Percentiles rank a stretch among this genome's conserved stretches.
phyloP scores from a whole-genome alignment of 192 early-diverging fungal genomes.

The Allomyces macrogynus region DNA sequence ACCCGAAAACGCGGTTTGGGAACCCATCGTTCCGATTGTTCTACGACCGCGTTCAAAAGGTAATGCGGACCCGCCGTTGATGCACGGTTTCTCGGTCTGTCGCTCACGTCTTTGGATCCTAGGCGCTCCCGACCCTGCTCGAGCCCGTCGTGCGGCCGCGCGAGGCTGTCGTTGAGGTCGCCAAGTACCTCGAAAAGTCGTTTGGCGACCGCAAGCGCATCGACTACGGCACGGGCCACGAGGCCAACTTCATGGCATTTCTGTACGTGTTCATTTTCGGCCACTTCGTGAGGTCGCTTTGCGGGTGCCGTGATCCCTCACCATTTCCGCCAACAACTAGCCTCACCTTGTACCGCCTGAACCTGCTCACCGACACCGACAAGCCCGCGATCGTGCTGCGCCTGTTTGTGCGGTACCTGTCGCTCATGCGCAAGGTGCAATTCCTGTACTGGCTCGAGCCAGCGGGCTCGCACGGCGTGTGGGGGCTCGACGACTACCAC shows the following conservation, averaged over 20 bases:
- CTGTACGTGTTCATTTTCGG: constrained; percentile 22
- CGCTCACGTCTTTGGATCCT: background rate
- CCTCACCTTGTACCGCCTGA: constrained; percentile 56
- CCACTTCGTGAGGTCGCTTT: too few relatives aligned
- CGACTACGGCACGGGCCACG: constrained; percentile 96
- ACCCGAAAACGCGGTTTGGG: constrained; percentile 66
- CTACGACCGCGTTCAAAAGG: constrained; percentile 51
- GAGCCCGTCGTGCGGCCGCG: constrained; percentile 6
- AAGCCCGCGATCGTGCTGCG: constrained; percentile 53
- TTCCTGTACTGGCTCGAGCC: constrained; percentile 89
- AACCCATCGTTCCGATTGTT: constrained; percentile 85
- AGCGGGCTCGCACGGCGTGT: constrained; percentile 95
- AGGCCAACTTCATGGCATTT: constrained; percentile 75
- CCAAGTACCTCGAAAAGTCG: constrained; percentile 55
- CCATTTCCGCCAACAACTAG: constrained; percentile 10
- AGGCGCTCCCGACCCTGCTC: background rate
- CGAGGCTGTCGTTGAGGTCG: constrained; percentile 31
- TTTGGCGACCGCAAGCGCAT: constrained; percentile 84
- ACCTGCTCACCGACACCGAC: constrained; percentile 41
- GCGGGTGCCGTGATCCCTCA: too few relatives aligned
- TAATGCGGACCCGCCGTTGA: constrained; percentile 10
- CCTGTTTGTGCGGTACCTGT: constrained; percentile 66
- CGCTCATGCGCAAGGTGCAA: constrained; percentile 73
- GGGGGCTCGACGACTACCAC: constrained; percentile 97
- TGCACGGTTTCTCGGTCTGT: background rate